phyloP scores from a whole-genome alignment of 1,284 basidiomycete species.

The Flammula alnicola region DNA sequence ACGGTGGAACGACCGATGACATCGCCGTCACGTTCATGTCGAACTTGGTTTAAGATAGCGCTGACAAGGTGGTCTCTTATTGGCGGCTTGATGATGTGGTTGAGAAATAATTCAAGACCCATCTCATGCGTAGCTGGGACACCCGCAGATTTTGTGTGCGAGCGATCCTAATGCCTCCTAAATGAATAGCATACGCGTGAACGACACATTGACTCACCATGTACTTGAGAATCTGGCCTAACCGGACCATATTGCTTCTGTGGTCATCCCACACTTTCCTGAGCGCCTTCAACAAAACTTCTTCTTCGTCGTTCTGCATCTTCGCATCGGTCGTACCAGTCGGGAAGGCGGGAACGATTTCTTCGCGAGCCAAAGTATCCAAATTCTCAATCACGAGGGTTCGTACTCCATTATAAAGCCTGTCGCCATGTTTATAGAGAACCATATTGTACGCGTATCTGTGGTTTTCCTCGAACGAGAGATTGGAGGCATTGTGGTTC shows the following conservation, averaged over 20 bases:
- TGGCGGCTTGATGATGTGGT: constrained; percentile 82
- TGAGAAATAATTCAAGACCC: constrained; percentile 85
- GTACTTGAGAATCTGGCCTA: constrained; percentile 93
- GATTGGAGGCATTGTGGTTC: constrained; percentile 89
- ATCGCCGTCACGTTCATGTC: constrained; percentile 90
- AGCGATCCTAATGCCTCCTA: constrained; percentile 72
- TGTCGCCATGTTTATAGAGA: constrained; percentile 83
- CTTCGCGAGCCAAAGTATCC: constrained; percentile 75
- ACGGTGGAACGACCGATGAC: constrained; percentile 92
- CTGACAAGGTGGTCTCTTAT: constrained; percentile 85
- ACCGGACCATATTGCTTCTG: constrained; percentile 85
- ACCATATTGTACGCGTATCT: constrained; percentile 95
- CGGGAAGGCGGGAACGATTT: constrained; percentile 87
- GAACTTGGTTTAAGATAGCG: constrained; percentile 87
- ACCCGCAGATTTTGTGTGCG: constrained; percentile 73
- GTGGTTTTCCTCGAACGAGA: constrained; percentile 98
- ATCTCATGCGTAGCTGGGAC: constrained; percentile 85
- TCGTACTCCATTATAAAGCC: constrained; percentile 88
- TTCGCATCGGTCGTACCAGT: constrained; percentile 58
- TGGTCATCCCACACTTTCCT: constrained; percentile 95
- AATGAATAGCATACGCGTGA: constrained; percentile 7
- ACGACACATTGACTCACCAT: constrained; percentile 67
- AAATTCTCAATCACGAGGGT: constrained; percentile 85
- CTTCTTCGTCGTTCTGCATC: constrained; percentile 77
- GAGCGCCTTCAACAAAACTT: constrained; percentile 84